Conservation (phyloP, 1,139 yeast species). For the Candida glucosophila region DNA sequence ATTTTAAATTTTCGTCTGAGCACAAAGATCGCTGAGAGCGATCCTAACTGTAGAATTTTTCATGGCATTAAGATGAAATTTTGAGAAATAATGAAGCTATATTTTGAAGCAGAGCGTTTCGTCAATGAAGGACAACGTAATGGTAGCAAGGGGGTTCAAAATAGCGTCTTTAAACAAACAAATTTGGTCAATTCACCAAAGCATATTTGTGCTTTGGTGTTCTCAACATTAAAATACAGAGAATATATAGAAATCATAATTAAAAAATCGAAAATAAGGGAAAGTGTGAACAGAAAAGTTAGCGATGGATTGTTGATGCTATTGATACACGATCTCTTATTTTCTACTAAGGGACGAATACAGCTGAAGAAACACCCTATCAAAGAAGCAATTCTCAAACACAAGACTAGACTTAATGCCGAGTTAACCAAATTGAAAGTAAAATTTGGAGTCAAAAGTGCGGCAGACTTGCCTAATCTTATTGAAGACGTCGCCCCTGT, state of each 20-base stretch:
- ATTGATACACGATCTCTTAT: conserved; percentile 72
- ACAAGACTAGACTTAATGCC: conserved; percentile 73
- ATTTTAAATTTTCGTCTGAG: too few species aligned
- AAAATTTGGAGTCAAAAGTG: conserved; percentile 45
- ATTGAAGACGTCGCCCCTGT: conserved; percentile 59
- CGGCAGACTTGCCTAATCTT: conserved; percentile 24
- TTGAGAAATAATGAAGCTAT: conserved; percentile 45
- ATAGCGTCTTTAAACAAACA: conserved; percentile 51
- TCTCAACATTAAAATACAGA: conserved; percentile 66
- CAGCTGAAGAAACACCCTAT: conserved; percentile 85
- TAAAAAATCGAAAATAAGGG: conserved; percentile 56
- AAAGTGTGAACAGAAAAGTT: conserved; percentile 21
- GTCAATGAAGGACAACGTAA: conserved; percentile 11
- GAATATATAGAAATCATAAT: conserved; percentile 54
- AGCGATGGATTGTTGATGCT: conserved; percentile 47
- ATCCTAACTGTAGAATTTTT: too few species aligned
- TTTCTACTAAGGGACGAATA: conserved; percentile 71
- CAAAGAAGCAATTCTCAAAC: conserved; percentile 70
- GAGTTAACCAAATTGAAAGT: conserved; percentile 74
- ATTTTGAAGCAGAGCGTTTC: conserved; percentile 53
- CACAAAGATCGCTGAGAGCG: too few species aligned
- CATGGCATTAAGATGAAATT: too few species aligned
- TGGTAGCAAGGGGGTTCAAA: conserved; percentile 44
- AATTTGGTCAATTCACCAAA: conserved; percentile 45
- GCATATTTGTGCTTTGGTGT: conserved; percentile 76